Base-by-base conservation (phyloP, 2,329 filamentous ascomycete species). In the Arthrobotrys pseudoclavata region DNA sequence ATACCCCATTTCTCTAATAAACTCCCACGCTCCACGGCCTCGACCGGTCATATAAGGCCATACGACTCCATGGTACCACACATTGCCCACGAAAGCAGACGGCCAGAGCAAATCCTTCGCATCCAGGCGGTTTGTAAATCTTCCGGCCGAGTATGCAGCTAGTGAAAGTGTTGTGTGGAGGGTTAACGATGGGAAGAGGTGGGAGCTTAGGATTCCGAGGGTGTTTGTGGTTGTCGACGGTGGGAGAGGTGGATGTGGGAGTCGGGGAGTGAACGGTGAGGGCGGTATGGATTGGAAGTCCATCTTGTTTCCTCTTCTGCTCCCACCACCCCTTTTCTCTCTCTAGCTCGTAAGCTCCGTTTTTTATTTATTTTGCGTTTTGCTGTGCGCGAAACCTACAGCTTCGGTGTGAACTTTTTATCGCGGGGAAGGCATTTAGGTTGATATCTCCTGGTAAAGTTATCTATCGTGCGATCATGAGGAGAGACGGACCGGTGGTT, bases 31-130 rank as follows among this genome's bases (percentile, higher is more conserved):
- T 37, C 69, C 60, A 0, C 86, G 85, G 20, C 87, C 81, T 0
- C 86, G 85, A 31, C 85, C 84, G 69, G 85, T 83, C 57, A 84
- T 82, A 10, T 88, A 83, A 4, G 85, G 86, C n/a, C 85, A 84
- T 13, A 88, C 87, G 48, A 90, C 82, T 22, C 88, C 87, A 68
- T 85, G 86, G 86, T 87, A 89, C 88, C 88, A 90, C 5, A 87
- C 88, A 81, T 89, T 89, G 70, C 85, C 82, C 9, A 89, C 85
- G 80, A 87, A 87, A 1, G 84, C 86, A 3, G 85, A 83, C 0
- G 88, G 87, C 88, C 88, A 89, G 4, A 88, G 82, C 84, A 86
- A 88, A 81, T 90, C 88, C 80, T 90, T 90, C n/a, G 86, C 84
- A 69, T 90, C 88, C 9, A 87, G 85, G n/a, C 85, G 84, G 80